Evolutionary conservation across 345 rosid genomes (phyloP), one percentile per base, ranked within the genome.

Genomic region (Citrus maxima): DNA sequence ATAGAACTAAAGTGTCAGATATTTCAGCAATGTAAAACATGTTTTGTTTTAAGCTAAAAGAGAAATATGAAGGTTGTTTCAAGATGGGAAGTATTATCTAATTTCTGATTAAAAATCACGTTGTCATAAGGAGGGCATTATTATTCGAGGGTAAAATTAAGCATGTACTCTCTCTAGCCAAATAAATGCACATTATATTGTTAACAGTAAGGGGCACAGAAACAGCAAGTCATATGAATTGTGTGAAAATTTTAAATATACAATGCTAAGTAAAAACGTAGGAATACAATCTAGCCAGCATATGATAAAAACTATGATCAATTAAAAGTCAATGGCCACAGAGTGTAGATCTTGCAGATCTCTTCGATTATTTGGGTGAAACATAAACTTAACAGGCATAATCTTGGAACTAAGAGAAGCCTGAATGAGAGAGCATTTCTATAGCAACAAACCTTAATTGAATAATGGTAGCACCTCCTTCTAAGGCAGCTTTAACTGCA

Each of bases 391-490:
- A 25, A 56, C 54, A 4, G 10, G 38, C 12, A 49, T 3, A 70
- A 3, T 49, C 4, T 46, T 7, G 67, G 46, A 42, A 27, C 28
- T 27, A 25, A 51, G n/a, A 60, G 16, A 25, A 37, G 32, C 62
- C 8, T 18, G 59, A 22, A 61, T 19, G 14, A 34, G 28, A 63
- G 49, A 21, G 40, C 70, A 67, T 30, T 10, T 32, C 35, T n/a
- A 19, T 64, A 14, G 79, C 40, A 69, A 79, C 86, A 63, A 65
- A 96, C 98, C 98, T 93, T 70, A 96, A 80, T 79, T 96, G 99
- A 76, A 96, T 72, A 82, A 93, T 90, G 70, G 98, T 94, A 40
- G 97, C 97, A 34, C 98, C 99, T 82, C 99, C 97, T 78, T 89
- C 89, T 76, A 94, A 84, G 75, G 97, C 95, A 67, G 86, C 91